phyloP scores from a whole-genome alignment of 306 rosid species.

The Adenanthera pavonina region DNA sequence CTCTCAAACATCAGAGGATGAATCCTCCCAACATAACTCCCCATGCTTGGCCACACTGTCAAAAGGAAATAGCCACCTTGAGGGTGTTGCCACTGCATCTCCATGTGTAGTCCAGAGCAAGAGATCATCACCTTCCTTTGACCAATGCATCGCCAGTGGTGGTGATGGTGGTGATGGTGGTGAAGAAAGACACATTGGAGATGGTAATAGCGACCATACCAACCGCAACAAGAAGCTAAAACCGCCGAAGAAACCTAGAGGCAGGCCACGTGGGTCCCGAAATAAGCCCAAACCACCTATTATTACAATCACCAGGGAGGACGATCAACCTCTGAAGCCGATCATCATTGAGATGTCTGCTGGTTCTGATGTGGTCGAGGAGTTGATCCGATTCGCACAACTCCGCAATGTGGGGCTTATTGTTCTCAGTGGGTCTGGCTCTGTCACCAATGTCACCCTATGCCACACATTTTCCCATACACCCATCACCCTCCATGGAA shows the following conservation, averaged over 20 bases:
- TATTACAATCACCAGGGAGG: conserved; percentile 41
- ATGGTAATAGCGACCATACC: not conserved
- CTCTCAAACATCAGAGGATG: conserved; percentile 41
- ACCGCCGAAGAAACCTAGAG: conserved; percentile 48
- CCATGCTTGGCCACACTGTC: conserved; percentile 34
- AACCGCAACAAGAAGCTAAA: not conserved
- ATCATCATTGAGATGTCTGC: conserved; percentile 52
- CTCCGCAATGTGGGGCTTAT: conserved; percentile 36
- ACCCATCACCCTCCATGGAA: conserved; percentile 43
- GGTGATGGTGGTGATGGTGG: not conserved
- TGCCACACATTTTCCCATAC: conserved; percentile 35
- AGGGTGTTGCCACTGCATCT: not conserved
- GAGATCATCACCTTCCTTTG: not conserved
- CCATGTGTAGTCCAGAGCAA: conserved; percentile 20
- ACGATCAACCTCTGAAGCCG: conserved; percentile 33
- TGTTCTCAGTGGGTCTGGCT: conserved; percentile 51
- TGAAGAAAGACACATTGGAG: not conserved
- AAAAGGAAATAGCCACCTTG: not conserved
- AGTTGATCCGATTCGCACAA: conserved; percentile 46
- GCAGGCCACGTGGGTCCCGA: conserved; percentile 73
- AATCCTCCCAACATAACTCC: conserved; percentile 43
- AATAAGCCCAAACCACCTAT: conserved; percentile 68
- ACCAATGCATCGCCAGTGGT: not conserved
- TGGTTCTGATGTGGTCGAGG: conserved; percentile 56
- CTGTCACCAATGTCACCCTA: conserved; percentile 49